Percentiles rank a stretch among this genome's conserved stretches.
Conservation (phyloP, 2,329 filamentous ascomycete genomes). For the Capronia americana region DNA sequence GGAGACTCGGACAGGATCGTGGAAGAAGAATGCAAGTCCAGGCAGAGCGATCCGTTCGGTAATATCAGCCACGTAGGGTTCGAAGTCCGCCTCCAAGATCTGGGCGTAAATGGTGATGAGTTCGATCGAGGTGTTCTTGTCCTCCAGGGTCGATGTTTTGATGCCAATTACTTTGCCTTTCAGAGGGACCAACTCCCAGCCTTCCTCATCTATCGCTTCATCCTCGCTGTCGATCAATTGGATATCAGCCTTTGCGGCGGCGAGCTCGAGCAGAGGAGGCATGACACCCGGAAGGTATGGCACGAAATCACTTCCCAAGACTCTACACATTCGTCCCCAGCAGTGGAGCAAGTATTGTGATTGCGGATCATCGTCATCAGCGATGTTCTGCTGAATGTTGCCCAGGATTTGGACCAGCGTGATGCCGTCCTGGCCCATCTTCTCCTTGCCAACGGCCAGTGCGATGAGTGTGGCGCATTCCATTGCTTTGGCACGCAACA, state of each 20-base stretch:
- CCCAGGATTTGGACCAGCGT: slow-evolving; percentile 86
- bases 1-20: slow-evolving; percentile 93
- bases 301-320: slow-evolving; percentile 86
- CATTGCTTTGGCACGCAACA: slow-evolving; percentile 97
- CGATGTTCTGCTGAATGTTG: slow-evolving; percentile 82
- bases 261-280: slow-evolving; percentile 88
- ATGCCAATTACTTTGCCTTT: slow-evolving; percentile 99
- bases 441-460: slow-evolving; percentile 90
- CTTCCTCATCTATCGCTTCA: slow-evolving; percentile 89
- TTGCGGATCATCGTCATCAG: slow-evolving; percentile 92
- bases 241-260: slow-evolving; percentile 94
- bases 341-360: slow-evolving; percentile 97
- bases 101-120: slow-evolving; percentile 96
- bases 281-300: slow-evolving; percentile 93
- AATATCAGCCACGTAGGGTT: slow-evolving; percentile 87
- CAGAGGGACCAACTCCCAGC: slow-evolving; percentile 95
- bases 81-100: slow-evolving; percentile 90
- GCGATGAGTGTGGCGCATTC: slow-evolving; percentile 96
- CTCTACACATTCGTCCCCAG: slow-evolving; percentile 98
- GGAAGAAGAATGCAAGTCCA: slow-evolving; percentile 97
- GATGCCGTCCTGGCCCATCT: slow-evolving; percentile 85
- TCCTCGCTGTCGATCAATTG: slow-evolving; percentile 95
- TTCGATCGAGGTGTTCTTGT: slow-evolving; percentile 99
- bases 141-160: slow-evolving; percentile 93
- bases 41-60: slow-evolving; percentile 97